phyloP scores from a whole-genome alignment of 768 basidiomycete genomes.

The Clitopilus passeckerianus region DNA sequence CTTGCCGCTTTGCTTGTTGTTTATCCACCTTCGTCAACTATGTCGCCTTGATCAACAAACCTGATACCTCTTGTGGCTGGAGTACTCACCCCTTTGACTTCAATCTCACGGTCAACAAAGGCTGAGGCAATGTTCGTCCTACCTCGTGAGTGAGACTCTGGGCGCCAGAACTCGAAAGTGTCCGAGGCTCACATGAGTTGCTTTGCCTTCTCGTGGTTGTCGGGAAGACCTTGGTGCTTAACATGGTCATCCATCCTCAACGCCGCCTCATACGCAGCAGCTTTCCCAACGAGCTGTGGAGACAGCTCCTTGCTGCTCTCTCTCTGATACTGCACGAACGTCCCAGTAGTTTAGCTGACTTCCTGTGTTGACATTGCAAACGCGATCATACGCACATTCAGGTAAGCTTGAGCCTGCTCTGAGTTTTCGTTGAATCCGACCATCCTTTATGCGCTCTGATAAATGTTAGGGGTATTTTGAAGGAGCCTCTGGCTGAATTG shows the following conservation, averaged over 20 bases:
- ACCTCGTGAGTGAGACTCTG: neutral
- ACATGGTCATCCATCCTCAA: constrained; percentile 36
- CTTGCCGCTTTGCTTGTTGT: neutral
- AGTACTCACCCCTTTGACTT: constrained; percentile 44
- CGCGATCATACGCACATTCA: constrained; percentile 21
- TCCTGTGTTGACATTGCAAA: neutral
- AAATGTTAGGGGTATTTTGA: too few relatives aligned
- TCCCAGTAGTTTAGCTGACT: neutral
- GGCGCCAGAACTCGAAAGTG: neutral
- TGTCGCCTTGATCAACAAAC: neutral
- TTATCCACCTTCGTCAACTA: neutral
- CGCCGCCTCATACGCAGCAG: constrained; percentile 57
- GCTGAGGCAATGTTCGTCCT: constrained; percentile 50
- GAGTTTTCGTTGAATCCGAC: constrained; percentile 37
- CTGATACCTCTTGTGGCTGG: neutral
- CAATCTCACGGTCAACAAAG: constrained; percentile 47
- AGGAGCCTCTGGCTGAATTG: neutral
- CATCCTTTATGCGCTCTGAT: constrained; percentile 18
- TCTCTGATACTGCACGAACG: constrained; percentile 31
- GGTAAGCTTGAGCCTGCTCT: constrained; percentile 35
- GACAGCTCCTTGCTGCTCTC: constrained; percentile 50
- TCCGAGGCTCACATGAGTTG: constrained; percentile 36
- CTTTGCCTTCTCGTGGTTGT: constrained; percentile 50
- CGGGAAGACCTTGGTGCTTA: constrained; percentile 41
- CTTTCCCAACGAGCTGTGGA: constrained; percentile 65